Base-by-base conservation (phyloP, 164 flowering plant genomes). In the Euptelea pleiosperma region DNA sequence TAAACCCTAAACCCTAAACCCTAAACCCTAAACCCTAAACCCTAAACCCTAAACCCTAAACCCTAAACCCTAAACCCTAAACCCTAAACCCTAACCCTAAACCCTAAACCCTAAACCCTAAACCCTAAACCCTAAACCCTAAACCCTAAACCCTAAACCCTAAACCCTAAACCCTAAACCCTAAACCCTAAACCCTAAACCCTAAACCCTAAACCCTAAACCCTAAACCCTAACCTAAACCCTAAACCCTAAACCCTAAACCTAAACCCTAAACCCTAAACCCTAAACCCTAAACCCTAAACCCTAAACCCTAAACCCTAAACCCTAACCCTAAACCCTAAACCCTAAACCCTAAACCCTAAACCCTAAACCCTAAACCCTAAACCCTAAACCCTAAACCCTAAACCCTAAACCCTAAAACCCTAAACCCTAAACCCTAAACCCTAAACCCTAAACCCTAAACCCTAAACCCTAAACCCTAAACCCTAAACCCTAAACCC, bases 121-220 rank as follows among this genome's bases (percentile, higher is more conserved):
- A 50, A 28, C 54, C 54, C 54, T 50, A 50, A 50, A 50, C 54
- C 54, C 54, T 50, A 50, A 36, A 34, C 50, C 50, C 36, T 25
- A 53, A 53, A 53, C 57, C 41, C 57, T 34, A 53, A 33, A 18
- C 57, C 48, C 48, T 44, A 44, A 44, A 44, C 48, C 48, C 48
- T 44, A 44, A 33, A 33, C 35, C 35, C 35, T 33, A 33, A 33
- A 33, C 35, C 35, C 35, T 33, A 33, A 33, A 33, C 48, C 48
- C 24, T n/a, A 44, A 44, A 44, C 48, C 48, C 48, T 44, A 44
- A 44, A 18, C 41, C 28, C 41, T 18, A 34, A 19, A 21, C 42
- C 34, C 33, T 40, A 40, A 50, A 50, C 35, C 54, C 54, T 50
- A 50, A 50, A 34, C 42, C 42, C 57, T 40, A 40, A 34, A 50